These are phyloP conservation scores for Phoma sp. DNA, from an alignment of 2,329 filamentous ascomycete species.

Conservation along the genomic window DNA sequence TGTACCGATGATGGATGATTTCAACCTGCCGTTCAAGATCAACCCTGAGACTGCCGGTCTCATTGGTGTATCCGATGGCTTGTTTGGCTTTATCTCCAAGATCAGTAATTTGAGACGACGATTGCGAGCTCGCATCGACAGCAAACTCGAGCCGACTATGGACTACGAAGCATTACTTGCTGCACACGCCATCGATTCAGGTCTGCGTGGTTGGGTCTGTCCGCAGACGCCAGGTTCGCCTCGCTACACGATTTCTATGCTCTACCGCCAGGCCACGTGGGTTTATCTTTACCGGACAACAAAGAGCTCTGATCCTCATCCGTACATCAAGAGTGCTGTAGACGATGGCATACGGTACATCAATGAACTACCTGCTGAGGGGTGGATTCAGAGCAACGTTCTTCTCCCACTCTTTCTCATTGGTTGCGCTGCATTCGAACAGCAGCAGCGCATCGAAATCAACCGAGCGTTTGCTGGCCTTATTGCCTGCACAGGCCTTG, in stretches of 20 bases:
- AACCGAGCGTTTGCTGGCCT: constrained; percentile 60
- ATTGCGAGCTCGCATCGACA: constrained; percentile 71
- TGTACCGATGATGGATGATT: constrained; percentile 60
- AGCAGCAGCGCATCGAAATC: constrained; percentile 62
- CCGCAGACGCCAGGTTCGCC: constrained; percentile 58
- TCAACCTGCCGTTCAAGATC: constrained; percentile 62
- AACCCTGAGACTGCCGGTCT: constrained; percentile 66
- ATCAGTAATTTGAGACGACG: constrained; percentile 79
- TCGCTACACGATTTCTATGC: constrained; percentile 63
- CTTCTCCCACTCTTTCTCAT: constrained; percentile 68
- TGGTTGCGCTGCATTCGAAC: constrained; percentile 65
- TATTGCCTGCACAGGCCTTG: constrained; percentile 62
- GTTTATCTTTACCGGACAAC: constrained; percentile 69
- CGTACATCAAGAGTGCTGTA: constrained; percentile 63
- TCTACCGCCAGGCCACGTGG: constrained; percentile 69
- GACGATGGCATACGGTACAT: constrained; percentile 65
- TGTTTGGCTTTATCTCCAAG: constrained; percentile 79
- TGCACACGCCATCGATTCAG: constrained; percentile 76
- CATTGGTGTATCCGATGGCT: constrained; percentile 80
- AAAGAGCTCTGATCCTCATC: constrained; percentile 60
- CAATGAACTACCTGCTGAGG: constrained; percentile 60
- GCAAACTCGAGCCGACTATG: constrained; percentile 69
- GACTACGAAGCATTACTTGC: constrained; percentile 75
- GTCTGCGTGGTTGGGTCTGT: constrained; percentile 77
- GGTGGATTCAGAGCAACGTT: constrained; percentile 64